Base-by-base conservation (phyloP, 495 filamentous ascomycete genomes). In the Trypethelium eluteriae region DNA sequence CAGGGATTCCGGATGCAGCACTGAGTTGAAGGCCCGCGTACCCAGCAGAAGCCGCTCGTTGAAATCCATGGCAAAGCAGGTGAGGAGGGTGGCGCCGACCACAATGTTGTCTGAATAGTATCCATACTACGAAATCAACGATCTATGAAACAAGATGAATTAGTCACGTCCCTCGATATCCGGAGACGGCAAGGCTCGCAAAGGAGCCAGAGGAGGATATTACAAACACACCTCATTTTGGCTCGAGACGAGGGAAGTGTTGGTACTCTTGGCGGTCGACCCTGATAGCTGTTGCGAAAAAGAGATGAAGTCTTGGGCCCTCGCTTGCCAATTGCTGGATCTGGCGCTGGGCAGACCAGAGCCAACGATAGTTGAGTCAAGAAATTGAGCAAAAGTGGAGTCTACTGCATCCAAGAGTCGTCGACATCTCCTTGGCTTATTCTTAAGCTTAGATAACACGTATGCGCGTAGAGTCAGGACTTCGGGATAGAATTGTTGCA, bases 111-210 rank as follows among this genome's bases (percentile, higher is more conserved):
- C 83, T 84, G 76, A 96, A 96, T 2, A 96, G 76, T 2, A 82
- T 79, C 79, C 84, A 88, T 38, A 97, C 86, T 11, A 86, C 87
- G 72, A 91, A 95, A 76, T 96, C 89, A 62, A 97, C 83, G 68
- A 96, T 82, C 90, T 98, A 69, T 46, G 53, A 63, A 67, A 34
- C 34, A 32, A 32, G 5, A 64, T 68, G 66, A 70, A 73, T 77
- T 57, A 76, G 73, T 65, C 39, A 35, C 39, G 11, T 6, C 32
- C 35, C 25, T 38, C 4, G 18, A 39, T 39, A 16, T 62, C 38
- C 38, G 38, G 66, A 53, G 59, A 39, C 57, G 66, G 41, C 25
- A 38, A 57, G 57, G 36, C 2, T 36, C 32, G 5, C 18, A 34
- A 67, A 64, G 34, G 70, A 66, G 64, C 64, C 62, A 34, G 46